Evolutionary conservation across 139 green algal genomes (phyloP), one percentile per base, ranked within the genome.

Genomic region (Asterochloris erici): DNA sequence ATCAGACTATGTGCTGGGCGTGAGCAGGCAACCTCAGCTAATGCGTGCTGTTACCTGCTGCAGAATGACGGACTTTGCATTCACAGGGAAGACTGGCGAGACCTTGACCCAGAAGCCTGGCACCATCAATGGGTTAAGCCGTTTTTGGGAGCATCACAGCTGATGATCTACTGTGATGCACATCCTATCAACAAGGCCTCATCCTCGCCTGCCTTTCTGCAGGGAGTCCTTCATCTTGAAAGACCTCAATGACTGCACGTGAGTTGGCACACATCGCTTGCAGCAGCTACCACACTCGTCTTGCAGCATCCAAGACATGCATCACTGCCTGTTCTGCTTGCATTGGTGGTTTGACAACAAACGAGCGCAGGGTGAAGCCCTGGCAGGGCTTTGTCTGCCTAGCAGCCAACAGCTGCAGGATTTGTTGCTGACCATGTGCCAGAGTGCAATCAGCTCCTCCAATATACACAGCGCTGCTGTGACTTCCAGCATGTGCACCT

Each of bases 21-120:
- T 54, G 6, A 54, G 2, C 38, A 54, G 38, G 38, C 38, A 54
- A 54, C 38, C 38, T 54, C 38, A 54, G 38, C 38, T 54, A 54
- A 54, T 54, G 38, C 38, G 38, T 54, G 38, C 38, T 54, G 38
- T 6, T 54, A 54, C 38, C 38, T 54, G 38, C 38, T 62, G 62
- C 74, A 85, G 24, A n/a, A 85, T 85, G 81, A 68, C 81, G 15
- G 82, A 85, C 11, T 68, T 86, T 26, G 75, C 74, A n/a, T 91
- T 91, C 71, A 77, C 73, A 17, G 63, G 80, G 21, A 68, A 85
- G 24, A 83, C 71, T 61, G 89, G 89, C 0, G 64, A 92, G 71
- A 90, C 81, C 24, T 82, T 92, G 13, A 86, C 90, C 19, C 86
- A 87, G 74, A 29, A 80, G 0, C 89, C 89, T 4, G 89, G 89